phyloP scores from a whole-genome alignment of 306 rosid species.

The Mimosa bimucronata region DNA sequence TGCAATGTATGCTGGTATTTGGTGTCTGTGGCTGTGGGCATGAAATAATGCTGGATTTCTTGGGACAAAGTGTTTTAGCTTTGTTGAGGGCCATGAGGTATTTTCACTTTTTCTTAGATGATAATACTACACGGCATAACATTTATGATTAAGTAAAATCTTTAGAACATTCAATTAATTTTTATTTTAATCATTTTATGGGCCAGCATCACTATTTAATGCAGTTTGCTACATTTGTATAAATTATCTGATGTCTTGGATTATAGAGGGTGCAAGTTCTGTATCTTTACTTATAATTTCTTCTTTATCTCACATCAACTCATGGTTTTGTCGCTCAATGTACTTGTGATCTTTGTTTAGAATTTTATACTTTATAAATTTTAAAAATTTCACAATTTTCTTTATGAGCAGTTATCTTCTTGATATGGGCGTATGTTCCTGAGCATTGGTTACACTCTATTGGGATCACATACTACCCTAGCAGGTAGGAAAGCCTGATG shows the following conservation, averaged over 20 bases:
- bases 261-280: neutral
- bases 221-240: neutral
- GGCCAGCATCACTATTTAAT: neutral
- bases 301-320: neutral
- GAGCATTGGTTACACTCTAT: conserved; percentile 81
- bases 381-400: neutral
- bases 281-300: neutral
- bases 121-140: neutral
- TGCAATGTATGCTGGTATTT: too few species aligned
- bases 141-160: neutral
- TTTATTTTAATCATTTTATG: neutral
- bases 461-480: conserved; percentile 86
- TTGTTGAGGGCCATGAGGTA: neutral
- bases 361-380: conserved; percentile 11
- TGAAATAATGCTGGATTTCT: too few species aligned
- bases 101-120: neutral
- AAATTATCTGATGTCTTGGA: neutral
- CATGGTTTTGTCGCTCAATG: neutral
- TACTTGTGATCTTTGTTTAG: neutral
- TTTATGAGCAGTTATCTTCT: conserved; percentile 68
- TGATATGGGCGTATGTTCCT: conserved; percentile 94
- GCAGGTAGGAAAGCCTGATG: conserved; percentile 60
- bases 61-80: too few species aligned
- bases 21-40: too few species aligned
- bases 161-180: neutral